These are phyloP conservation scores for Cordyceps pruinosa DNA, from an alignment of 2,329 filamentous ascomycete genomes.

Conservation along the genomic window DNA sequence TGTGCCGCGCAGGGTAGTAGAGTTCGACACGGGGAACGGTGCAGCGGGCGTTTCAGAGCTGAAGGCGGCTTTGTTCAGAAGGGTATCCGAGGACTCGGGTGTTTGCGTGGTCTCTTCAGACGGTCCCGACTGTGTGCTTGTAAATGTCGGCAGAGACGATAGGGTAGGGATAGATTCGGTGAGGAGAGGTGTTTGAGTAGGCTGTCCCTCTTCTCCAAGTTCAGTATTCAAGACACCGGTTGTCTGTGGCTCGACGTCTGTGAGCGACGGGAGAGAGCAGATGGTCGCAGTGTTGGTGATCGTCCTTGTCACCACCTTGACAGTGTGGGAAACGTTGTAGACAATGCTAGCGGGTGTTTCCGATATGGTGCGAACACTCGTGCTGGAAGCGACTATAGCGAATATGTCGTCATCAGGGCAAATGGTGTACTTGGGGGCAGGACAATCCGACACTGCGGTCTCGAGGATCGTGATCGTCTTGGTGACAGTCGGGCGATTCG, in stretches of 20 bases:
- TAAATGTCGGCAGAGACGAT: slow-evolving; percentile 21
- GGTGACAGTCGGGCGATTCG: neutral
- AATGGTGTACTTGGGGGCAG: neutral
- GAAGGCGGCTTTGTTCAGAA: neutral
- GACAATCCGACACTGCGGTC: slow-evolving; percentile 1
- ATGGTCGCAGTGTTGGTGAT: neutral
- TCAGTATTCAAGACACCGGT: slow-evolving; percentile 1
- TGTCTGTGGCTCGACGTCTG: slow-evolving; percentile 2
- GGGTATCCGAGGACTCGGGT: neutral
- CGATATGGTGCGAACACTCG: neutral
- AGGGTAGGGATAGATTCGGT: slow-evolving; percentile 26
- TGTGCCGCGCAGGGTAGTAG: neutral
- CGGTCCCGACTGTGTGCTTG: slow-evolving; percentile 11
- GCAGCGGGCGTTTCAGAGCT: neutral
- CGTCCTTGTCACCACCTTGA: neutral
- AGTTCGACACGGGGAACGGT: neutral
- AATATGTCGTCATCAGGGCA: neutral
- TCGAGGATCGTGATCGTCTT: neutral
- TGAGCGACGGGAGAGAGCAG: neutral
- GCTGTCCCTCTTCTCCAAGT: neutral
- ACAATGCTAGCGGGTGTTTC: neutral
- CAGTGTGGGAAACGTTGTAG: neutral
- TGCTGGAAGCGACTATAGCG: neutral
- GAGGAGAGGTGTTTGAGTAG: slow-evolving; percentile 11
- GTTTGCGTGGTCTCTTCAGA: neutral